Percentiles rank a stretch among this genome's conserved stretches.
Evolutionary conservation across 352 stramenopile genomes (phyloP).

Genomic region (Phytophthora boehmeriae): DNA sequence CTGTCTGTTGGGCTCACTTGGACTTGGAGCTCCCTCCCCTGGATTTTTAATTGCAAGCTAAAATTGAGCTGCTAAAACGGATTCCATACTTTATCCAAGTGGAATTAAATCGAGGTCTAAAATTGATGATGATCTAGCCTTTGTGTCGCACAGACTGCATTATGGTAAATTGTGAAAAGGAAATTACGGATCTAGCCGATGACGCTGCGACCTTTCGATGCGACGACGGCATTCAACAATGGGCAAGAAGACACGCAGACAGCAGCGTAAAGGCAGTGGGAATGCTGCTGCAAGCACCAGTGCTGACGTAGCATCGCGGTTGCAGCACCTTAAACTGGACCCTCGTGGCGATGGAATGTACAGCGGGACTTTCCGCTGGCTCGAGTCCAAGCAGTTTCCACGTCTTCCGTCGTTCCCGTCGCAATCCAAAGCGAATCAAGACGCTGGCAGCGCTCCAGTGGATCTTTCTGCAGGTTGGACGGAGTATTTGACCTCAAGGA

Average conservation of each 20-base stretch:
- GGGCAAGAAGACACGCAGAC: constrained; percentile 27
- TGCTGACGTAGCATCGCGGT: background rate
- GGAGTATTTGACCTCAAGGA: constrained; percentile 48
- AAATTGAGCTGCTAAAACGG: too few relatives aligned
- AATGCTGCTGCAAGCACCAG: background rate
- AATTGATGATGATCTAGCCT: too few relatives aligned
- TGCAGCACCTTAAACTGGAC: constrained; percentile 61
- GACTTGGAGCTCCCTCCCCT: too few relatives aligned
- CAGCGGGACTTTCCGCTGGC: constrained; percentile 82
- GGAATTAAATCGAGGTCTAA: too few relatives aligned
- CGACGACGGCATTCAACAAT: constrained; percentile 16
- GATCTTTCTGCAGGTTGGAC: constrained; percentile 52
- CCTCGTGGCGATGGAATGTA: constrained; percentile 78
- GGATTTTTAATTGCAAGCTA: too few relatives aligned
- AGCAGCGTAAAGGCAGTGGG: too few relatives aligned
- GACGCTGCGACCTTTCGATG: constrained; percentile 31
- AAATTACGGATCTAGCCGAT: constrained; percentile 5
- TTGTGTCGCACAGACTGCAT: too few relatives aligned
- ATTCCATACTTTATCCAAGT: too few relatives aligned
- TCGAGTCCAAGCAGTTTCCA: constrained; percentile 65
- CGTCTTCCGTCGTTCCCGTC: constrained; percentile 33
- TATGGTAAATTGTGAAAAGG: background rate
- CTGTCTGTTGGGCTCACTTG: background rate
- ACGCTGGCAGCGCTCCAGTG: background rate
- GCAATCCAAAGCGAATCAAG: background rate